Percentiles rank a stretch among this genome's conserved stretches.
Conservation (phyloP, 805 yeast genomes). For the Starmerella ratchasimensis region DNA sequence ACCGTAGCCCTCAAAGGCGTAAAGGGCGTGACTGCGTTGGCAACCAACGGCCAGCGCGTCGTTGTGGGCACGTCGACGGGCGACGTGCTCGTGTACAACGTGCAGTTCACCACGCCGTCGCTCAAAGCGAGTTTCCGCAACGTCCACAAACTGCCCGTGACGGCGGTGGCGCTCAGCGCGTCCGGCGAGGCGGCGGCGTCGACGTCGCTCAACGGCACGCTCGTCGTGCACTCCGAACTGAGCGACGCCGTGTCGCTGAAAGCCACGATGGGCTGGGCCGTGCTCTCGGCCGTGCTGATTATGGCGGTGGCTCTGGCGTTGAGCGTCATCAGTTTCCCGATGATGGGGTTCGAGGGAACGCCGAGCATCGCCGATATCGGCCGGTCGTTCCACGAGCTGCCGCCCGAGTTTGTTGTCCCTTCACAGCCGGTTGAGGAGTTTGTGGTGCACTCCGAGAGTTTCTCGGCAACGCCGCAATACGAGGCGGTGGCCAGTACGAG, state of each 20-base stretch:
- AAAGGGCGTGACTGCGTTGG: constrained; percentile 16
- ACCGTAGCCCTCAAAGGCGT: constrained; percentile 8
- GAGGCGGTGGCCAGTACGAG: too few species aligned
- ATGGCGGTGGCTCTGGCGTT: constrained; percentile 7
- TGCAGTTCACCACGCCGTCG: neutral
- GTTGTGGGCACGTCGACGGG: constrained; percentile 19
- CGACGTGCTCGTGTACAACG: constrained; percentile 14
- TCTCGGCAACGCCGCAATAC: too few species aligned
- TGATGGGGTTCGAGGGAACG: neutral
- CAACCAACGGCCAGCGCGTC: constrained; percentile 9
- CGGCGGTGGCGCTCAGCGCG: constrained; percentile 14
- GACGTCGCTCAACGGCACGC: constrained; percentile 19
- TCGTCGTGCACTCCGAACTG: constrained; percentile 7
- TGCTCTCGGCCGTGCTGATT: constrained; percentile 10
- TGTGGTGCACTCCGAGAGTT: too few species aligned
- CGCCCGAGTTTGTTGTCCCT: too few species aligned
- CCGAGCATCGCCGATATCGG: neutral
- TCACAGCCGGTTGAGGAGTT: too few species aligned
- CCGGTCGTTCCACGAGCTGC: neutral
- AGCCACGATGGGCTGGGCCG: constrained; percentile 15
- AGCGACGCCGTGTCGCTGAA: neutral
- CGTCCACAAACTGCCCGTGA: constrained; percentile 19
- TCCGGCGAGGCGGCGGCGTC: constrained; percentile 13
- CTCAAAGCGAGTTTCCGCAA: constrained; percentile 3
- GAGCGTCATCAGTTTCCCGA: constrained; percentile 1